Evolutionary conservation across 306 rosid genomes (phyloP).

Genomic region (Elaeagnus macrophylla): DNA sequence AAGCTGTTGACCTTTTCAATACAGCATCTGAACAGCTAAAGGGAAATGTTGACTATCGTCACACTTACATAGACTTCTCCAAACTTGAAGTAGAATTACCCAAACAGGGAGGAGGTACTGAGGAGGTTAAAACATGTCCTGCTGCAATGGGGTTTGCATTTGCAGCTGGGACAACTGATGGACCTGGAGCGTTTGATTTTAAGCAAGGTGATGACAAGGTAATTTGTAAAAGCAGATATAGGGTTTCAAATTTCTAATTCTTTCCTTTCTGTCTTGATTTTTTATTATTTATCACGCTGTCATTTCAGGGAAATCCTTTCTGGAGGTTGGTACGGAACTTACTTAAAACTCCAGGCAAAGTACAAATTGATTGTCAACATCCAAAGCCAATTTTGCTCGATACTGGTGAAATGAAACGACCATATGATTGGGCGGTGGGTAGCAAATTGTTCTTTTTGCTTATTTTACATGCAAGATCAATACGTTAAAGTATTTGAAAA

Average conservation of each 20-base stretch:
- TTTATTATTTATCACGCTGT: conserved; percentile 21
- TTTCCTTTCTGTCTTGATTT: conserved; percentile 10
- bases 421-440: conserved; percentile 98
- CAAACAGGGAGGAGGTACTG: conserved; percentile 37
- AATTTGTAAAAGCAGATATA: conserved; percentile 9
- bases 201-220: conserved; percentile 87
- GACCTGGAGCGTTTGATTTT: conserved; percentile 94
- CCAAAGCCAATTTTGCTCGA: conserved; percentile 94
- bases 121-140: conserved; percentile 73
- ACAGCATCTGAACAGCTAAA: conserved; percentile 55
- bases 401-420: conserved; percentile 83
- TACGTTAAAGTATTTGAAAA: conserved; percentile 5
- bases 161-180: conserved; percentile 97
- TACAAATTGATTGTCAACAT: conserved; percentile 65
- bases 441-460: conserved; percentile 1
- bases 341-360: conserved; percentile 53
- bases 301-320: conserved; percentile 66
- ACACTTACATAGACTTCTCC: conserved; percentile 69
- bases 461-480: neutral
- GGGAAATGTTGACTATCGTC: conserved; percentile 71
- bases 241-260: neutral
- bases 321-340: conserved; percentile 70
- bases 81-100: conserved; percentile 54
- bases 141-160: conserved; percentile 95
- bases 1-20: conserved; percentile 66